phyloP scores from a whole-genome alignment of 2,329 filamentous ascomycete species.

The Botrytis sinoallii region DNA sequence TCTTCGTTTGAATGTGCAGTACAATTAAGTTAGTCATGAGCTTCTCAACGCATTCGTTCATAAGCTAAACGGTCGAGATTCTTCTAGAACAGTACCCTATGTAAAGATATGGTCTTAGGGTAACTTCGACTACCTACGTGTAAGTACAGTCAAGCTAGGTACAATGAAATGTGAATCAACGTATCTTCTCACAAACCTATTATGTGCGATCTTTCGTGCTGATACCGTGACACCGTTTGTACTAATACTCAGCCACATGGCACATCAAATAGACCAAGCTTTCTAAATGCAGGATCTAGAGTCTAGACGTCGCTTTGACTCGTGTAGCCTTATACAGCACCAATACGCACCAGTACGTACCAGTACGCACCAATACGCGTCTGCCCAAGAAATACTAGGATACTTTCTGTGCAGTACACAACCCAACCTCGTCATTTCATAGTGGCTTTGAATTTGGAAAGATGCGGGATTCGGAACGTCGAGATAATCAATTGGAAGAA shows the following conservation, averaged over 20 bases:
- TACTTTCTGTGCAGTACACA: neutral
- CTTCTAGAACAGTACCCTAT: neutral
- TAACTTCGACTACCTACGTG: neutral
- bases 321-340: neutral
- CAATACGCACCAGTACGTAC: neutral
- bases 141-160: neutral
- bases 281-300: neutral
- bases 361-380: neutral
- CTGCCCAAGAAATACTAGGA: neutral
- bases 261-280: neutral
- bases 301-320: neutral
- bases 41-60: neutral
- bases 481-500: neutral
- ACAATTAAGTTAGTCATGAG: neutral
- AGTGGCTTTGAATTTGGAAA: neutral
- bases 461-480: neutral
- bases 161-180: neutral
- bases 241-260: neutral
- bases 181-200: neutral
- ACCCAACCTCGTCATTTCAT: constrained; percentile 9
- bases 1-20: neutral
- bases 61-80: neutral
- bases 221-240: neutral
- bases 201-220: neutral
- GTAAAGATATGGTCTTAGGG: neutral